A percentile compares a stretch with the other conserved stretches of the same genome.
Evolutionary conservation across 129 eudicot genomes (phyloP).

Genomic region (Tagetes patula): DNA sequence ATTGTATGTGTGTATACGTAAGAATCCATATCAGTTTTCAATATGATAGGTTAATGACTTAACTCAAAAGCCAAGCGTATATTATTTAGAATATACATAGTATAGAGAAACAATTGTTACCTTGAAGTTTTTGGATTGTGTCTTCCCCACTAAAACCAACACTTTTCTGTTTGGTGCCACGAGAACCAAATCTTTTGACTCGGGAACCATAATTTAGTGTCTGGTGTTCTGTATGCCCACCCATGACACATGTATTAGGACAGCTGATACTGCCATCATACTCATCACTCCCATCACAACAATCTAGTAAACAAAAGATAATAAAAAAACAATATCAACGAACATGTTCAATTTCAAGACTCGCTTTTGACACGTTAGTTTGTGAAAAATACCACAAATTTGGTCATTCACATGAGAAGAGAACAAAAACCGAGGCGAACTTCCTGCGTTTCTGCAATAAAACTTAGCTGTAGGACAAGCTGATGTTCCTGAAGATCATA

Average conservation of each 20-base stretch:
- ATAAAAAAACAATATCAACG: background rate
- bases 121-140: constrained; percentile 50
- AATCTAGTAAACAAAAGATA: constrained; percentile 42
- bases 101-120: constrained; percentile 30
- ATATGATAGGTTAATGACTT: background rate
- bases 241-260: constrained; percentile 87
- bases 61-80: background rate
- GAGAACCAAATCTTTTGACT: constrained; percentile 24
- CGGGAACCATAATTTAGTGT: constrained; percentile 37
- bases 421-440: constrained; percentile 76
- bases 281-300: constrained; percentile 99
- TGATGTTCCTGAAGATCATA: constrained; percentile 64
- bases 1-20: background rate
- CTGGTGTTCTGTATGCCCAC: constrained; percentile 70
- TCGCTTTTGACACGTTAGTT: background rate
- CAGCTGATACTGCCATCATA: constrained; percentile 62
- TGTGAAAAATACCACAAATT: constrained; percentile 68
- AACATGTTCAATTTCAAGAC: background rate
- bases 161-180: constrained; percentile 34
- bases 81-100: background rate
- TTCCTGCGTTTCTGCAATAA: constrained; percentile 83
- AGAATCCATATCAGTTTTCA: background rate
- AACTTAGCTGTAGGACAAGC: constrained; percentile 91
- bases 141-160: constrained; percentile 39
- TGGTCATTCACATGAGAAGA: constrained; percentile 92